Evolutionary conservation across 148 eudicot species (phyloP).

Genomic region (Simmondsia chinensis): DNA sequence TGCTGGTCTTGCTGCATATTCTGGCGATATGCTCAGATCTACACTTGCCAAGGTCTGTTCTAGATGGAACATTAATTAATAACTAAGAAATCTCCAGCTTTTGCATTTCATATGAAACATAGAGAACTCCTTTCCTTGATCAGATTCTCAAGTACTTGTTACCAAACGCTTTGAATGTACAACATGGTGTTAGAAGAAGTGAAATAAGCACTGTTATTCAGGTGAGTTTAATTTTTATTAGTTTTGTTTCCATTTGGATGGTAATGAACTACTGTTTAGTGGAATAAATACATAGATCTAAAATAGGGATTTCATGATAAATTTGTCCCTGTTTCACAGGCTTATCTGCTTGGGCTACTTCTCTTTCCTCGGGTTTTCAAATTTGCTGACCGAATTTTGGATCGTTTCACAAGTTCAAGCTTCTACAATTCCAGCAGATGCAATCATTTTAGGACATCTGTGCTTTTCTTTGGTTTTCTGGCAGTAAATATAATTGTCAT

Average conservation of each 20-base stretch:
- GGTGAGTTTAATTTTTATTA: constrained; percentile 23
- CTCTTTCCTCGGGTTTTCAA: constrained; percentile 55
- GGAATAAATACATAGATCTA: not conserved
- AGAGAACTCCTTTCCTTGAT: constrained; percentile 9
- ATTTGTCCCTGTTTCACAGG: constrained; percentile 32
- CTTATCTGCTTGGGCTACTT: constrained; percentile 77
- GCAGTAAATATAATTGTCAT: constrained; percentile 27
- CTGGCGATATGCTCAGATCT: constrained; percentile 75
- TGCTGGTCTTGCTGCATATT: constrained; percentile 65
- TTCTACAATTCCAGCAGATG: constrained; percentile 13
- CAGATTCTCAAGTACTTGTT: constrained; percentile 30
- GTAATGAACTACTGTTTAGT: constrained; percentile 1
- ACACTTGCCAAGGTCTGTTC: constrained; percentile 52
- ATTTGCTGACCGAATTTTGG: constrained; percentile 25
- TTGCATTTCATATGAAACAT: not conserved
- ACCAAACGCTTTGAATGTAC: constrained; percentile 16
- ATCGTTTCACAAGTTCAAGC: constrained; percentile 17
- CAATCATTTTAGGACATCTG: constrained; percentile 39
- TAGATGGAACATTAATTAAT: constrained; percentile 6
- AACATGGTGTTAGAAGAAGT: constrained; percentile 43
- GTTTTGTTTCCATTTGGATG: not conserved
- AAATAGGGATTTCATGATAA: not conserved
- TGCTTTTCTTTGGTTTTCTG: constrained; percentile 55
- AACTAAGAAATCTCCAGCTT: no score
- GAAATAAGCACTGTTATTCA: constrained; percentile 78